Percentiles rank a stretch among this genome's conserved stretches.
Evolutionary conservation across 2,329 filamentous ascomycete species (phyloP).

Genomic region (Pseudogymnoascus sp.): DNA sequence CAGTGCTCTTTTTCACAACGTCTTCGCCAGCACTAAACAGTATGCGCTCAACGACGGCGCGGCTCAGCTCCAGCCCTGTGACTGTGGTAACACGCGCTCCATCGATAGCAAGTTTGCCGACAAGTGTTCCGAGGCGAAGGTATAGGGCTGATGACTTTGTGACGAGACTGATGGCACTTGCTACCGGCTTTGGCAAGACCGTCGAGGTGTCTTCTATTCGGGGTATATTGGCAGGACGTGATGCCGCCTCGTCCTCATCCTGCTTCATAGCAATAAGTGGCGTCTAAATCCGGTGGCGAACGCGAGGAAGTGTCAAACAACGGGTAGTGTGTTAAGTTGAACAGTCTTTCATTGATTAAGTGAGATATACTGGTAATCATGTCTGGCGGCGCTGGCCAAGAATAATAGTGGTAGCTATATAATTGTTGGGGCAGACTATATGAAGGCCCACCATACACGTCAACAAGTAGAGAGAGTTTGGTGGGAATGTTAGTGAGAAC

Average conservation of each 20-base stretch:
- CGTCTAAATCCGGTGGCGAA: background rate
- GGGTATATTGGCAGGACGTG: constrained; percentile 2
- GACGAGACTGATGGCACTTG: constrained; percentile 51
- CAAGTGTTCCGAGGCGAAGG: constrained; percentile 30
- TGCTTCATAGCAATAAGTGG: constrained; percentile 17
- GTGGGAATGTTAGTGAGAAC: constrained; percentile 6
- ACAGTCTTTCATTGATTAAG: background rate
- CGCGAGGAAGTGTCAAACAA: background rate
- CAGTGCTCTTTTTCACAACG: constrained; percentile 25
- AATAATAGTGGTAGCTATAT: background rate
- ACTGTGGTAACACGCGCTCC: constrained; percentile 31
- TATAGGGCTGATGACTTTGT: constrained; percentile 50
- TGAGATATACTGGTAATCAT: background rate
- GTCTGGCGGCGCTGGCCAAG: constrained; percentile 3
- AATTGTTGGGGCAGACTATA: constrained; percentile 5
- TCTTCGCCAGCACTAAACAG: constrained; percentile 30
- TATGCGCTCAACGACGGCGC: constrained; percentile 31
- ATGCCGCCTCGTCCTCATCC: constrained; percentile 19
- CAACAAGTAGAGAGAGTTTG: background rate
- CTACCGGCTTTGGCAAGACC: constrained; percentile 49
- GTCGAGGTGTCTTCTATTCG: constrained; percentile 30
- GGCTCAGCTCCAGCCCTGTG: constrained; percentile 30
- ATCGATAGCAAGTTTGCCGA: constrained; percentile 30
- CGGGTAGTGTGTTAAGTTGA: background rate
- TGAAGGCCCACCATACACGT: constrained; percentile 6